Evolutionary conservation across 176 grass and related monocot genomes (phyloP).

Genomic region (Ensete ventricosum): DNA sequence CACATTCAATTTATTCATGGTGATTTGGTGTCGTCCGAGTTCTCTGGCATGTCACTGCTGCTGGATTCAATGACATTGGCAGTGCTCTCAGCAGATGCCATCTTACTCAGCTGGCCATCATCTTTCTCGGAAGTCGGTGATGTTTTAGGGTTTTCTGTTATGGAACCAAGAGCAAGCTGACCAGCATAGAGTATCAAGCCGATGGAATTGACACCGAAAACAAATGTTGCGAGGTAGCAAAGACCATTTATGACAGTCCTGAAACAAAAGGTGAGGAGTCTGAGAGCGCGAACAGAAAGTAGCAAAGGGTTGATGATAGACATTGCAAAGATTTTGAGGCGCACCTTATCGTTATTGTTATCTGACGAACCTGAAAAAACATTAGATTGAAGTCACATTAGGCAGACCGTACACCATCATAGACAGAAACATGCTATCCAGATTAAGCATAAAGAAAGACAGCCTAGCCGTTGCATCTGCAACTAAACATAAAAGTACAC

Average conservation of each 20-base stretch:
- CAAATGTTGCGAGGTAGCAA: conserved; percentile 85
- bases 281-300: conserved; percentile 5
- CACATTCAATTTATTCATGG: conserved; percentile 15
- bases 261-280: conserved; percentile 1
- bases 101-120: conserved; percentile 30
- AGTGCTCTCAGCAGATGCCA: conserved; percentile 33
- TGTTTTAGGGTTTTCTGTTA: conserved; percentile 19
- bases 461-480: background rate
- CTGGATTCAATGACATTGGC: conserved; percentile 23
- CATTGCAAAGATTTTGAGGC: conserved; percentile 7
- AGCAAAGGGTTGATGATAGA: background rate
- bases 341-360: conserved; percentile 92
- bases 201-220: conserved; percentile 72
- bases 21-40: conserved; percentile 49
- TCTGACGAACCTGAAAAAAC: conserved; percentile 74
- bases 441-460: background rate
- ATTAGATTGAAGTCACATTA: conserved; percentile 16
- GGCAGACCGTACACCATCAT: conserved; percentile 6
- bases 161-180: conserved; percentile 62
- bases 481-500: background rate
- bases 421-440: background rate
- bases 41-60: conserved; percentile 38
- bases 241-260: conserved; percentile 91
- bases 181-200: conserved; percentile 67
- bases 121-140: conserved; percentile 26